These are phyloP conservation scores for Beauveria medogensis DNA, from an alignment of 2,329 filamentous ascomycete genomes.

Conservation along the genomic window DNA sequence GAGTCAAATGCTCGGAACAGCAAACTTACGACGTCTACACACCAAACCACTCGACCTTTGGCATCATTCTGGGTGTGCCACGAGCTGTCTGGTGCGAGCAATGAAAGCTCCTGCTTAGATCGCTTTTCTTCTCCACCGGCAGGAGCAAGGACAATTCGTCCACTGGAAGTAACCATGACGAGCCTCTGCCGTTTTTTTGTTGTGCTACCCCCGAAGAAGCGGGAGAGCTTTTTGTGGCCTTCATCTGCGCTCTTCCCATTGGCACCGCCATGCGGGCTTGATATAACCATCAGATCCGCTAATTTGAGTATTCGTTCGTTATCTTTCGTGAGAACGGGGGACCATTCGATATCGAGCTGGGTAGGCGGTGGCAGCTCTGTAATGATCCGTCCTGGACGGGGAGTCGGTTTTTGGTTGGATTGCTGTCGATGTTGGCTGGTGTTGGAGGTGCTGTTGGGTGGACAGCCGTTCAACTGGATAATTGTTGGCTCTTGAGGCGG, in stretches of 20 bases:
- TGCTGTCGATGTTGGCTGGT: constrained; percentile 27
- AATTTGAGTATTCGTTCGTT: constrained; percentile 94
- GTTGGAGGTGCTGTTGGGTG: constrained; percentile 21
- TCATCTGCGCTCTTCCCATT: constrained; percentile 64
- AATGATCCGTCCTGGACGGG: constrained; percentile 70
- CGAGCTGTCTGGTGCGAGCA: constrained; percentile 64
- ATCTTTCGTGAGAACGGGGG: constrained; percentile 78
- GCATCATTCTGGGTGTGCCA: constrained; percentile 76
- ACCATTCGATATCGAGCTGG: constrained; percentile 97
- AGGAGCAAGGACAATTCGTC: constrained; percentile 80
- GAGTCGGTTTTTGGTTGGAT: constrained; percentile 34
- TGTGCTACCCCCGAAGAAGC: constrained; percentile 86
- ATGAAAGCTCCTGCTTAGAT: constrained; percentile 83
- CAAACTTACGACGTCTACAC: constrained; percentile 79
- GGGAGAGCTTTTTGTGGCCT: constrained; percentile 77
- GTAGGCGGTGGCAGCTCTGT: constrained; percentile 95
- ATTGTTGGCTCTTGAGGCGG: constrained; percentile 64
- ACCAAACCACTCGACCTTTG: constrained; percentile 85
- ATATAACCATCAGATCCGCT: constrained; percentile 80
- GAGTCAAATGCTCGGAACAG: background rate
- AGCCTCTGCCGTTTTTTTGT: constrained; percentile 88
- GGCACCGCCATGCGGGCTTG: constrained; percentile 67
- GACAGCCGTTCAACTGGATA: constrained; percentile 62
- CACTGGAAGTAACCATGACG: constrained; percentile 91
- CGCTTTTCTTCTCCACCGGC: constrained; percentile 94